Evolutionary conservation across 768 basidiomycete genomes (phyloP).

Genomic region (Trametes maxima): DNA sequence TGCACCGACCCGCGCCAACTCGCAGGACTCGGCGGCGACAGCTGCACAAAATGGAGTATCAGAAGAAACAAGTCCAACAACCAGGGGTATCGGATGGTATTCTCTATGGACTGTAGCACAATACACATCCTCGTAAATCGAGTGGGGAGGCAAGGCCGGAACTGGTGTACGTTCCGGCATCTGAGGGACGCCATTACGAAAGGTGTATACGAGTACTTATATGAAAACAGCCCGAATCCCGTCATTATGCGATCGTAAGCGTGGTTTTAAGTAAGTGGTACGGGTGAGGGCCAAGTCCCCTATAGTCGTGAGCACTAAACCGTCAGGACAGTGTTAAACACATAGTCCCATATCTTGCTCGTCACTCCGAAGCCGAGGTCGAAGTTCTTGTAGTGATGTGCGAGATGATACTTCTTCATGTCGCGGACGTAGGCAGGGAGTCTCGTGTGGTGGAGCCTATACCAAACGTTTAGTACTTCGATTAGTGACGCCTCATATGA

Average conservation of each 20-base stretch:
- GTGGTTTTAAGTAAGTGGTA: not conserved
- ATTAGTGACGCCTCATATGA: slow-evolving; percentile 6
- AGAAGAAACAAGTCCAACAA: no score
- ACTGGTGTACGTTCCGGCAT: not conserved
- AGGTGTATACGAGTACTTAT: slow-evolving; percentile 4
- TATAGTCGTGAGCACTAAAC: slow-evolving; percentile 41
- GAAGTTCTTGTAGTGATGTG: slow-evolving; percentile 98
- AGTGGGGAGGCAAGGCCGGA: slow-evolving; percentile 4
- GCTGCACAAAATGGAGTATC: no score
- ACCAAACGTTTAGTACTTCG: not conserved
- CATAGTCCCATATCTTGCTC: slow-evolving; percentile 93
- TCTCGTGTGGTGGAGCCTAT: slow-evolving; percentile 79
- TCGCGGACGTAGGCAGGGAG: slow-evolving; percentile 85
- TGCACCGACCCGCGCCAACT: no score
- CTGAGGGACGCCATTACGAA: slow-evolving; percentile 6
- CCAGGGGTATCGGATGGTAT: slow-evolving; percentile 5
- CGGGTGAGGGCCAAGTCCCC: not conserved
- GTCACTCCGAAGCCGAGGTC: slow-evolving; percentile 98
- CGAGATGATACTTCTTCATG: slow-evolving; percentile 97
- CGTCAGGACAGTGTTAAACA: slow-evolving; percentile 82
- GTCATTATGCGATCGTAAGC: not conserved
- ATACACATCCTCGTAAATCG: not conserved
- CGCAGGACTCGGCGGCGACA: no score
- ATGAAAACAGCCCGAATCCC: slow-evolving; percentile 6
- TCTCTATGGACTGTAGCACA: slow-evolving; percentile 1